Base-by-base conservation (phyloP, 129 eudicot species). In the Pittosporum tobira region DNA sequence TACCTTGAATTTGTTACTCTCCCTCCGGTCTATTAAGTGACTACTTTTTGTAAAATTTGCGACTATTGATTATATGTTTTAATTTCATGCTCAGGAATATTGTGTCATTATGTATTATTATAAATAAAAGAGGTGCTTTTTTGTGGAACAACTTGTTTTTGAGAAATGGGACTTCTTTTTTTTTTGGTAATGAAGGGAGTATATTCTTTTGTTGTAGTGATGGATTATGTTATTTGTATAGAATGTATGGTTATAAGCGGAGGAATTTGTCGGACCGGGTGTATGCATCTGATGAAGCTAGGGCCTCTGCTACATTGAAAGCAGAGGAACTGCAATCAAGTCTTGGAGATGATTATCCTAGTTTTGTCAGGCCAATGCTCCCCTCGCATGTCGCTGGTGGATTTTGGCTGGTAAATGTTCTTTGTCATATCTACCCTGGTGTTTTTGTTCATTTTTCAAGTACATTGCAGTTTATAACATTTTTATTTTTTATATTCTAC, bases 321-420 rank as follows among this genome's bases (percentile, higher is more conserved):
- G 98, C 98, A 5, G 85, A 87, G 47, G 75, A 91, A 63, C 37
- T 87, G 27, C 94, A 78, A 53, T 57, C 75, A 6, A 70, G 60
- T 26, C 83, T 87, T 48, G 84, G 77, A 23, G 66, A 70, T 43
- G 81, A 66, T 16, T 59, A 64, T 75, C 97, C 93, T 38, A 64
- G 69, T 8, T 82, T 85, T 53, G 81, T 90, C 24, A 90, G 71
- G 57, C 76, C 95, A 25, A 81, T 90, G 95, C 82, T 85, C 36
- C 85, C 72, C n/a, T 90, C 97, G 25, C 89, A 90, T 74, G 94
- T 83, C 6, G 79, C 94, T 42, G 97, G 94, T 20, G 88, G 95
- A 4, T 82, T 85, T 76, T 83, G 95, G 94, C 80, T 90, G 94
- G 98, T 83, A 38, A 68, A 79, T 55, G 47, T 34, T 34, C 11